Conservation (phyloP, 2,329 filamentous ascomycete genomes). For the Neofusicoccum sp. region DNA sequence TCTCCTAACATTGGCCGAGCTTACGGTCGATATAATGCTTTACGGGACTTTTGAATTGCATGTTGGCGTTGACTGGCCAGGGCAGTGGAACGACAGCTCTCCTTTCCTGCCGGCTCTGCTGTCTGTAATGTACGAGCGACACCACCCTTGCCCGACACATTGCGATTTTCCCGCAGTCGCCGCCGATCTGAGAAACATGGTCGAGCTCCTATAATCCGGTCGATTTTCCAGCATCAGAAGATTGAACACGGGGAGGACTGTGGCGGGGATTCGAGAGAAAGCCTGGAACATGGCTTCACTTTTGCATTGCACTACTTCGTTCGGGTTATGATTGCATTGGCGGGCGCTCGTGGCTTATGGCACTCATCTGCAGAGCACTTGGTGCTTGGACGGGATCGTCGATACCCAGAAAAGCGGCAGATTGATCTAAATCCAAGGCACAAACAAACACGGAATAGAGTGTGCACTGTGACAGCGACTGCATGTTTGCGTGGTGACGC, state of each 20-base stretch:
- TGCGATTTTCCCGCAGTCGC: background rate
- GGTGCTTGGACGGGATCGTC: background rate
- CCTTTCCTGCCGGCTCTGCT: background rate
- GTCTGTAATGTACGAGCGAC: background rate
- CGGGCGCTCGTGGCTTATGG: background rate
- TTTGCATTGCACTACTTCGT: background rate
- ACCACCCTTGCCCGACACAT: background rate
- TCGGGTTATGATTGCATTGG: background rate
- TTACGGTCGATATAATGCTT: background rate
- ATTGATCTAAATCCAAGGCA: background rate
- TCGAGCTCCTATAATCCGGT: background rate
- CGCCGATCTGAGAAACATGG: background rate
- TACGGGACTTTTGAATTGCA: background rate
- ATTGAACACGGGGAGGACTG: background rate
- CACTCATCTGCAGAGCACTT: background rate
- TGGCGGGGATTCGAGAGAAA: background rate
- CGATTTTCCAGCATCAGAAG: background rate
- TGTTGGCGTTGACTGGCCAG: too few species aligned
- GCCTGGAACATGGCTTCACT: conserved; percentile 5
- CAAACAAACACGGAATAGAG: background rate
- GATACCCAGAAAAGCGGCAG: background rate
- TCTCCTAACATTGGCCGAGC: too few species aligned
- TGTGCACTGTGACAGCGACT: background rate
- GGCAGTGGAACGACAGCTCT: background rate
- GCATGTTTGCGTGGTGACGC: background rate